These are phyloP conservation scores for Thymus quinquecostatus DNA, from an alignment of 257 asterid genomes.

Conservation along the genomic window DNA sequence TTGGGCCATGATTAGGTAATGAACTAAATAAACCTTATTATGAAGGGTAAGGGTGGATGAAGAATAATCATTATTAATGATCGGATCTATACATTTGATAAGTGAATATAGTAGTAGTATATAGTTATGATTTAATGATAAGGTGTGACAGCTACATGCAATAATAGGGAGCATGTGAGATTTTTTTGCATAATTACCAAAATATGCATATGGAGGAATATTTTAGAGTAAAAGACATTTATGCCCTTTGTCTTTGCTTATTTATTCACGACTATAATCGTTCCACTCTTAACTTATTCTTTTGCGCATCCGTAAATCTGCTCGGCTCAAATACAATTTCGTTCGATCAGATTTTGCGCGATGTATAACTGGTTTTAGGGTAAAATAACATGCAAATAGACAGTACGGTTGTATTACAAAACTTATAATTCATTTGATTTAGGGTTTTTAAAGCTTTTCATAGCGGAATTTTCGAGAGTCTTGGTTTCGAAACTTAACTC, in stretches of 20 bases:
- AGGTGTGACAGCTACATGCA: slow-evolving; percentile 34
- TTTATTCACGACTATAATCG: background rate
- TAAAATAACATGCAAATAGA: too few relatives aligned
- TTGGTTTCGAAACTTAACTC: too few relatives aligned
- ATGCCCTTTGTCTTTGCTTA: slow-evolving; percentile 12
- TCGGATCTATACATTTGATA: slow-evolving; percentile 5
- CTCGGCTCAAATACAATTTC: too few relatives aligned
- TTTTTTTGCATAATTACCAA: slow-evolving; percentile 24
- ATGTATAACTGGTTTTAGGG: too few relatives aligned
- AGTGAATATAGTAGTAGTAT: background rate
- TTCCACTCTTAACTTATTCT: slow-evolving; percentile 14
- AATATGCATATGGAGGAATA: slow-evolving; percentile 29
- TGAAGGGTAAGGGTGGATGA: background rate
- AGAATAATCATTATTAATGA: background rate
- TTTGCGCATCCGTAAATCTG: too few relatives aligned
- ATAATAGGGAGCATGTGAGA: slow-evolving; percentile 30
- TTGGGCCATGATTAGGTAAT: slow-evolving; percentile 32
- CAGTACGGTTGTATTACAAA: too few relatives aligned
- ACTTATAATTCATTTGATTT: too few relatives aligned
- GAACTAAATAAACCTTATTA: background rate
- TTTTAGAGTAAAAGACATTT: slow-evolving; percentile 22
- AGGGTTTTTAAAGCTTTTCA: too few relatives aligned
- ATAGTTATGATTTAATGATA: slow-evolving; percentile 33
- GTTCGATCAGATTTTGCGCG: too few relatives aligned
- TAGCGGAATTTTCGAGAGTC: too few relatives aligned